Evolutionary conservation across 306 rosid genomes (phyloP), one percentile per base, ranked within the genome.

Genomic region (Lathyrus oleraceus): DNA sequence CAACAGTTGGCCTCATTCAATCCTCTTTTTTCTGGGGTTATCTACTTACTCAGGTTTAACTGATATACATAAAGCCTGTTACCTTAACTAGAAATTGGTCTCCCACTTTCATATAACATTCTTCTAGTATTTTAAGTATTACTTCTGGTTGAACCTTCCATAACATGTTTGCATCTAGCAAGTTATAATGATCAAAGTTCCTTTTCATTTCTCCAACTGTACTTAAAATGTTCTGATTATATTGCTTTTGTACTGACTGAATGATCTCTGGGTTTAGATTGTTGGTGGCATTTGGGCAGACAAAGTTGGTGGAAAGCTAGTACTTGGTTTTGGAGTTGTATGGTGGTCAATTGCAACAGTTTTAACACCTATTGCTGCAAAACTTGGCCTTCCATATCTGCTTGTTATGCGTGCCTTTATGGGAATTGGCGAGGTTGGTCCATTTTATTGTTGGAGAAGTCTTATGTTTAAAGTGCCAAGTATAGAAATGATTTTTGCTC

Each of bases 271-370:
- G 57, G 35, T 58, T 71, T 65, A 90, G 98, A 90, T 93, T 60
- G 73, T 87, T 82, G 98, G 97, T 71, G 98, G 98, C 76, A 93
- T 93, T 69, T 93, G 96, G 98, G 98, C 98, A 54, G 98, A 93
- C 86, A 90, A 86, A 85, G 62, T 93, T 85, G 98, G 98, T 47
- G 97, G 98, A 73, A 93, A 93, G 88, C 39, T 81, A 64, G 96
- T 90, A 23, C 83, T 93, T 65, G 98, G 98, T 74, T 93, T 93
- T 63, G 97, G 98, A 69, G 97, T 93, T 49, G 73, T 88, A 67
- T 93, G 98, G 98, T 92, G 98, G 98, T 93, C 98, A 60, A 74
- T 90, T 38, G 98, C 96, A 16, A 93, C 98, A 45, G 16, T 88
- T 75, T 82, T 93, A 83, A 93, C 96, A 4, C 98, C 98, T 54